Percentiles rank a stretch among this genome's conserved stretches.
Evolutionary conservation across 768 basidiomycete species (phyloP).

Genomic region (Mycena haematopus): DNA sequence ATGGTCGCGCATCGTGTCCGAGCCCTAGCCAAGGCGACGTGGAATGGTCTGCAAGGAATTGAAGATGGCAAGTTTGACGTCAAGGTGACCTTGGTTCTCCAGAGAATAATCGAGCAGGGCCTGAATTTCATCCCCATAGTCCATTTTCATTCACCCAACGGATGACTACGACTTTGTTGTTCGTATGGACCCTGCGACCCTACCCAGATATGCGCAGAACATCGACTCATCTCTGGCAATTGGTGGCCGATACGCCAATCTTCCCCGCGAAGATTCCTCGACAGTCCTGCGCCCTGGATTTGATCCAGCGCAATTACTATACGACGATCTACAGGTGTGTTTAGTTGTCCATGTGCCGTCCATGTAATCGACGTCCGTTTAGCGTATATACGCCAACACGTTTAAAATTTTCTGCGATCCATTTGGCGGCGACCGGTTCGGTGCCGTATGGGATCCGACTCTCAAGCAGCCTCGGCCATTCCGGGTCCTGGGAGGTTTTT

Average conservation of each 20-base stretch:
- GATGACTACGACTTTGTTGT: conserved; percentile 88
- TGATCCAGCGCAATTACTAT: conserved; percentile 75
- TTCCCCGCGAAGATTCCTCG: conserved; percentile 36
- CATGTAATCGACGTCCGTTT: conserved; percentile 7
- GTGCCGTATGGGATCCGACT: conserved; percentile 86
- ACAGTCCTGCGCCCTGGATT: conserved; percentile 66
- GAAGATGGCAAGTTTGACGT: conserved; percentile 60
- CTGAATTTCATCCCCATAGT: conserved; percentile 46
- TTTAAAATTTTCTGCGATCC: conserved; percentile 86
- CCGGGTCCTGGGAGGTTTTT: conserved; percentile 84
- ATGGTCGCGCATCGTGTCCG: conserved; percentile 77
- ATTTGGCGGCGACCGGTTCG: conserved; percentile 79
- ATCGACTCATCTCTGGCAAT: conserved; percentile 54
- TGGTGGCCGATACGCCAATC: conserved; percentile 54
- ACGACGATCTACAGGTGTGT: conserved; percentile 75
- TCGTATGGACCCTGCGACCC: conserved; percentile 64
- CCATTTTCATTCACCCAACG: conserved; percentile 85
- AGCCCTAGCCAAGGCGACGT: conserved; percentile 78
- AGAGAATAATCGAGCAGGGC: background rate
- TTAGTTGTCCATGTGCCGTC: conserved; percentile 9
- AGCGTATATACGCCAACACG: conserved; percentile 78
- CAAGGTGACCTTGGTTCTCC: conserved; percentile 54
- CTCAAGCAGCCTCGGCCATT: conserved; percentile 69
- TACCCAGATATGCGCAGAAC: conserved; percentile 81
- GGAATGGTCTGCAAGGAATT: conserved; percentile 59